Evolutionary conservation across 352 stramenopile species (phyloP), one percentile per base, ranked within the genome.

Genomic region (Aphanomyces astaci): DNA sequence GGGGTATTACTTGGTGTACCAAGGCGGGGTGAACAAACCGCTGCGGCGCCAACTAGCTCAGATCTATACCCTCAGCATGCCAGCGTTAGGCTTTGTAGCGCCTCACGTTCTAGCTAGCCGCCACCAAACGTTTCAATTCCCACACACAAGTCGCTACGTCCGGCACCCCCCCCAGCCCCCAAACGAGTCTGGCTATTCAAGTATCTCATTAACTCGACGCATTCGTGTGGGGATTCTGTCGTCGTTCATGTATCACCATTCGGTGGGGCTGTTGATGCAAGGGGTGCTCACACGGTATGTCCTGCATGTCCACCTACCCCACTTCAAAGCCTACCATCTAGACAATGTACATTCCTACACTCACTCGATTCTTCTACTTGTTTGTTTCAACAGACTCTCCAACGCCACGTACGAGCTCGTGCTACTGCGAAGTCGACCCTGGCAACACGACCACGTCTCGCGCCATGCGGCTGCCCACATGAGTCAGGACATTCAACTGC

Each of bases 1-100:
- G 57, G 80, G 79, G 0, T 90, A 89, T 64, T 88, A 87, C 53
- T 74, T 82, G 17, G 75, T 87, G 51, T 89, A 89, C 59, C 74
- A 87, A 57, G 82, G 76, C 24, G 64, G 64, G 24, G 56, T 77
- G 36, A 78, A 90, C 70, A 65, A 75, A 7, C 54, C n/a, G 0
- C 54, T 84, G n/a, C 75, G 80, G 0, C 56, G 62, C 2, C 49
- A 75, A n/a, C 72, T 87, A 1, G 79, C 80, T 0, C 54, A 64
- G 10, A 73, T 86, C 33, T 90, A 88, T 46, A 72, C 63, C 4
- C 55, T 71, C 13, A 73, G 68, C 15, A 36, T 56, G 3, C 71
- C 73, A 0, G 51, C 43, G 11, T 65, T 79, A 24, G 70, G 55
- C 17, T 87, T 71, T 31, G 71, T 63, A 25, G 73, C 75, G 7